Evolutionary conservation across 495 filamentous ascomycete genomes (phyloP).

Genomic region (Penicillium egyptiacum): DNA sequence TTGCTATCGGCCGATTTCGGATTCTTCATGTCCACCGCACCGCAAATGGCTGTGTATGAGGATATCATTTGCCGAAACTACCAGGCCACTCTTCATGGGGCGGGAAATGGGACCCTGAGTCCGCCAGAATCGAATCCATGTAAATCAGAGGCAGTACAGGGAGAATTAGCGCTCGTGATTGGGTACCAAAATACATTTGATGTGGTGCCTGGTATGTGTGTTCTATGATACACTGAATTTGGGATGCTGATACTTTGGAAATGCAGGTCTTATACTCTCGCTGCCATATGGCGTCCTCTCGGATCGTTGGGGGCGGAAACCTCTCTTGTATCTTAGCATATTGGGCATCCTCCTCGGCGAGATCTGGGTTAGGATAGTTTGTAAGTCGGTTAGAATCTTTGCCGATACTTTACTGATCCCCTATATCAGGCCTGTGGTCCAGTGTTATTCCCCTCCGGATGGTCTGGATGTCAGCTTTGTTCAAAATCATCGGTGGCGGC

Average conservation of each 20-base stretch:
- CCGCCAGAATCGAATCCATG: constrained; percentile 24
- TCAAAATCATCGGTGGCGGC: constrained; percentile 34
- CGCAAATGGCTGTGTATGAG: constrained; percentile 40
- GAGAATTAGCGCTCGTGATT: constrained; percentile 41
- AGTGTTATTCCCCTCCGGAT: constrained; percentile 32
- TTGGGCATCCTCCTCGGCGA: constrained; percentile 36
- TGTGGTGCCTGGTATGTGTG: constrained; percentile 33
- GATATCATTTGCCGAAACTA: constrained; percentile 43
- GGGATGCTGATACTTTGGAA: constrained; percentile 3
- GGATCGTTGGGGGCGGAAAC: constrained; percentile 48
- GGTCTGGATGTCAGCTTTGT: constrained; percentile 33
- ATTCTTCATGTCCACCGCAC: constrained; percentile 28
- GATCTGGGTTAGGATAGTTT: constrained; percentile 9
- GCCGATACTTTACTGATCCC: neutral
- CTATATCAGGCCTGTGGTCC: constrained; percentile 23
- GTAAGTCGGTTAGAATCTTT: neutral
- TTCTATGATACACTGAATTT: neutral
- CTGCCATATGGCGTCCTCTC: constrained; percentile 37
- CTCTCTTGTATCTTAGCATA: constrained; percentile 37
- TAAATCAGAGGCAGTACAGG: constrained; percentile 46
- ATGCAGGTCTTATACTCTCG: constrained; percentile 33
- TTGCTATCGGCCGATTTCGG: constrained; percentile 31
- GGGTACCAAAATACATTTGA: constrained; percentile 45
- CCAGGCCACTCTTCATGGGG: constrained; percentile 15
- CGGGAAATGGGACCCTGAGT: neutral